phyloP scores from a whole-genome alignment of 2,329 filamentous ascomycete genomes.

The Fusarium humuli region DNA sequence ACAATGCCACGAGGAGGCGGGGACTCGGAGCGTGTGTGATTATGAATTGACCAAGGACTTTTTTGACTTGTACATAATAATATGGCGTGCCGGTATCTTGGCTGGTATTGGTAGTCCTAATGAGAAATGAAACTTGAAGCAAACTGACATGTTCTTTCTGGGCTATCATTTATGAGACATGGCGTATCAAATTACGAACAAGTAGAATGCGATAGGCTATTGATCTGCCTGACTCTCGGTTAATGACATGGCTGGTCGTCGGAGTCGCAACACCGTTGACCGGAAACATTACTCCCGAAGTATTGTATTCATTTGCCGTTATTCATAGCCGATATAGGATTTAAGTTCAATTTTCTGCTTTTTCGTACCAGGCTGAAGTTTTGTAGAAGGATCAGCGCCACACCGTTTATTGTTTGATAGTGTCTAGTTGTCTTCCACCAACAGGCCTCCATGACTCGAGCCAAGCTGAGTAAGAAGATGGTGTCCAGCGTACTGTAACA shows the following conservation, averaged over 20 bases:
- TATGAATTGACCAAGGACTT: slow-evolving; percentile 38
- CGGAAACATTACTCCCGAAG: not conserved
- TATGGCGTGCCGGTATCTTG: slow-evolving; percentile 40
- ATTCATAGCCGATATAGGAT: not conserved
- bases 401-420: slow-evolving; percentile 6
- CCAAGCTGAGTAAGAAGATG: not conserved
- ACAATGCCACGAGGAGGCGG: slow-evolving; percentile 9
- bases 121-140: slow-evolving; percentile 48
- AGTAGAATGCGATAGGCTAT: not conserved
- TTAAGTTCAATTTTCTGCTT: not conserved
- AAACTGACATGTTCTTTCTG: slow-evolving; percentile 13
- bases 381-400: slow-evolving; percentile 6
- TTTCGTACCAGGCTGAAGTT: slow-evolving; percentile 2
- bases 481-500: not conserved
- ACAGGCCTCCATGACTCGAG: not conserved
- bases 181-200: not conserved
- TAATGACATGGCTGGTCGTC: slow-evolving; percentile 5
- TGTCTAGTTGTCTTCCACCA: not conserved
- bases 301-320: not conserved
- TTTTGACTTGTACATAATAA: slow-evolving; percentile 47
- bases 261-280: not conserved
- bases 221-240: slow-evolving; percentile 5
- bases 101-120: slow-evolving; percentile 41
- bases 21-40: slow-evolving; percentile 39
- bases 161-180: slow-evolving; percentile 12